A percentile compares a stretch with the other conserved stretches of the same genome.
Evolutionary conservation across 2,329 filamentous ascomycete genomes (phyloP).

Genomic region (Clathrospora elynae): DNA sequence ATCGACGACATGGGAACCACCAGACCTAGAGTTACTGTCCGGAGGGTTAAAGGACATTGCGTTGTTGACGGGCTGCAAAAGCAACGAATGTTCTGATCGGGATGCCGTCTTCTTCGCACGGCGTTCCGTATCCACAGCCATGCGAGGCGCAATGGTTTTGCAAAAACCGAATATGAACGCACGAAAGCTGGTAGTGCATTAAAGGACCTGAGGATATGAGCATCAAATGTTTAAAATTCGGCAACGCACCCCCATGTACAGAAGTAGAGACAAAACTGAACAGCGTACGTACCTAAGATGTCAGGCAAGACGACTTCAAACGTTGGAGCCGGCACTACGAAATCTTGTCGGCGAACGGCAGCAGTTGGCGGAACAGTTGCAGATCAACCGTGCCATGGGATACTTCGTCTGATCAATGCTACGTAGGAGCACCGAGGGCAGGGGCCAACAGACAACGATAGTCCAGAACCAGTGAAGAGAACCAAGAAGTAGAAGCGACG

Average conservation of each 20-base stretch:
- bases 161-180: slow-evolving; percentile 33
- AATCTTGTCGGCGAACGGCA: slow-evolving; percentile 37
- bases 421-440: slow-evolving; percentile 35
- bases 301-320: slow-evolving; percentile 40
- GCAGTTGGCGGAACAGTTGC: slow-evolving; percentile 39
- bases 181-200: slow-evolving; percentile 36
- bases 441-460: slow-evolving; percentile 32
- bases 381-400: slow-evolving; percentile 44
- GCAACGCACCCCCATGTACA: slow-evolving; percentile 24
- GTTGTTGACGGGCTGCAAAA: slow-evolving; percentile 38
- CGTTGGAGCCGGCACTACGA: slow-evolving; percentile 45
- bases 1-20: slow-evolving; percentile 29
- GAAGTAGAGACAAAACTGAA: slow-evolving; percentile 25
- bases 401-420: slow-evolving; percentile 36
- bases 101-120: slow-evolving; percentile 43
- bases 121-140: slow-evolving; percentile 47
- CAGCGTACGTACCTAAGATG: slow-evolving; percentile 37
- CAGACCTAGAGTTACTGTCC: slow-evolving; percentile 35
- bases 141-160: slow-evolving; percentile 41
- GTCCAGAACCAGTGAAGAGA: slow-evolving; percentile 27
- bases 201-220: slow-evolving; percentile 37
- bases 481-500: slow-evolving; percentile 21
- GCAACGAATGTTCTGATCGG: slow-evolving; percentile 41
- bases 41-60: slow-evolving; percentile 46
- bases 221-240: slow-evolving; percentile 35